phyloP scores from a whole-genome alignment of 2,329 filamentous ascomycete species.

The Madurella mycetomatis region DNA sequence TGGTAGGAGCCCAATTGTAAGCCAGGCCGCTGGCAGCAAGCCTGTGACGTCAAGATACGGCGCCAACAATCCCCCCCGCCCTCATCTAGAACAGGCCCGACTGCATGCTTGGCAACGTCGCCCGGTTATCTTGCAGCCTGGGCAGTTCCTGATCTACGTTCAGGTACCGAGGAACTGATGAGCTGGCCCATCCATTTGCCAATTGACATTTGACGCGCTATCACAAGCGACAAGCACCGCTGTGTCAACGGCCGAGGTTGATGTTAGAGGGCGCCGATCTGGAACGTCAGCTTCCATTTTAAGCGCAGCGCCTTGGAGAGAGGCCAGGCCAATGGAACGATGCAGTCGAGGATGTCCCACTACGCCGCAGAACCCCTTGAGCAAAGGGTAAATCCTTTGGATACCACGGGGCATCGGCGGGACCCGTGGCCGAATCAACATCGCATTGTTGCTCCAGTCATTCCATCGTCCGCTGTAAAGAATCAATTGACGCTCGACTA shows the following conservation, averaged over 20 bases:
- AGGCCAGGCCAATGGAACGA: not conserved
- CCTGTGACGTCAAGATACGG: conserved; percentile 13
- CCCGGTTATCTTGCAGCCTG: not conserved
- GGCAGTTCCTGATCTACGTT: not conserved
- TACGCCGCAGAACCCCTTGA: not conserved
- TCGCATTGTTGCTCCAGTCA: not conserved
- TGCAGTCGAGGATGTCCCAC: not conserved
- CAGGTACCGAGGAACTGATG: not conserved
- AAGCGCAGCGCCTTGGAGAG: not conserved
- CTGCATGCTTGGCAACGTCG: not conserved
- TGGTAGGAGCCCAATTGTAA: conserved; percentile 1
- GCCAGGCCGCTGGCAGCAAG: conserved; percentile 6
- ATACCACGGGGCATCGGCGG: no score
- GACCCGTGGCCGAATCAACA: not conserved
- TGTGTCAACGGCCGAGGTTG: not conserved
- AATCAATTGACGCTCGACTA: not conserved
- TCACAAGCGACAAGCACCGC: not conserved
- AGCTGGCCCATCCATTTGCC: not conserved
- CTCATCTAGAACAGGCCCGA: conserved; percentile 3
- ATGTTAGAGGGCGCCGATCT: not conserved
- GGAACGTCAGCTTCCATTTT: not conserved
- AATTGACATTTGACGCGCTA: not conserved
- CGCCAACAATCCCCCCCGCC: conserved; percentile 7
- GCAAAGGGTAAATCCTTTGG: not conserved
- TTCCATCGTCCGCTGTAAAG: no score